Conservation (phyloP, 768 basidiomycete species). For the Suillus fuscotomentosus region DNA sequence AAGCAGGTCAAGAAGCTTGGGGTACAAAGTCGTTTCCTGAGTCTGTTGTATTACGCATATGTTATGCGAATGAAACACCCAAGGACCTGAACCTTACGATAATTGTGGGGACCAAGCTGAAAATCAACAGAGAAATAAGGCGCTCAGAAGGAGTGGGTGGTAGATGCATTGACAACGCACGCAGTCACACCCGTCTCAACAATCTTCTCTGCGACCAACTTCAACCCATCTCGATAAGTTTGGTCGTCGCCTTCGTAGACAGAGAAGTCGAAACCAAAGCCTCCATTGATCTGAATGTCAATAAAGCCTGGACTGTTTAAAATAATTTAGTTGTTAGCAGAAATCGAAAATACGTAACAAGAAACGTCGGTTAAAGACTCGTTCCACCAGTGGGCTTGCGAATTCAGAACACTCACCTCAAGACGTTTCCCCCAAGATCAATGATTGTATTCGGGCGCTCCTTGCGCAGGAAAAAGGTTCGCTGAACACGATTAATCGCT, state of each 20-base stretch:
- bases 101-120: constrained; percentile 61
- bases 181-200: constrained; percentile 88
- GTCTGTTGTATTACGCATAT: constrained; percentile 45
- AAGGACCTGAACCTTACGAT: constrained; percentile 48
- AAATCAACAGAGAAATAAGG: constrained; percentile 24
- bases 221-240: constrained; percentile 65
- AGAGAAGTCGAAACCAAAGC: constrained; percentile 85
- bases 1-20: constrained; percentile 65
- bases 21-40: constrained; percentile 73
- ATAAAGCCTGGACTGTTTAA: constrained; percentile 72
- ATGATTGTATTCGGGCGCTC: constrained; percentile 62
- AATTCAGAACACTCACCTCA: constrained; percentile 46
- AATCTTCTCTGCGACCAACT: constrained; percentile 70
- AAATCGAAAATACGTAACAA: constrained; percentile 1
- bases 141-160: constrained; percentile 14
- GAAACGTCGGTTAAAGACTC: background rate
- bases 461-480: constrained; percentile 62
- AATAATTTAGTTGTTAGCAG: constrained; percentile 9
- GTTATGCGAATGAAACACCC: background rate
- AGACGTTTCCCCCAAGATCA: constrained; percentile 73
- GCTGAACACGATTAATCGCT: constrained; percentile 34
- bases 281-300: constrained; percentile 90
- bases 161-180: constrained; percentile 41
- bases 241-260: constrained; percentile 73
- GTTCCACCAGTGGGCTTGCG: too few relatives aligned